These are phyloP conservation scores for Triticum urartu DNA, from an alignment of 176 grass and related monocot genomes.

Conservation along the genomic window DNA sequence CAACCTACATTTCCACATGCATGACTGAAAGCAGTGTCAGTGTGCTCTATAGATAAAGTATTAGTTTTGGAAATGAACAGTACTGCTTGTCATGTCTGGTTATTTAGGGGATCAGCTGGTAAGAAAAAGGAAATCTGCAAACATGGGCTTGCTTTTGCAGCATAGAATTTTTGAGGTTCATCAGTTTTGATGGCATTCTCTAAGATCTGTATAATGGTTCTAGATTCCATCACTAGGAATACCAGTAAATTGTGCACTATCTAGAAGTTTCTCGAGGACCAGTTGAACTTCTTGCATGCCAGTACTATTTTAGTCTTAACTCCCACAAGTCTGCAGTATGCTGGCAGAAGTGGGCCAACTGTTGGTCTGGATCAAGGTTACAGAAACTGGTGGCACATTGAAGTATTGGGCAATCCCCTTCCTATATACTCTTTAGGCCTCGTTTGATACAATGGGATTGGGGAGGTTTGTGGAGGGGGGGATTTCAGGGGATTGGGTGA, in stretches of 20 bases:
- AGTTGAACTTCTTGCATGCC: neutral
- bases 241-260: no score
- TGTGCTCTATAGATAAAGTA: constrained; percentile 24
- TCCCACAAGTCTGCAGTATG: neutral
- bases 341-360: neutral
- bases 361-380: neutral
- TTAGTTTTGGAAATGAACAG: neutral
- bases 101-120: neutral
- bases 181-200: no score
- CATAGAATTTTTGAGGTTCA: no score
- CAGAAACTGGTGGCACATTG: neutral
- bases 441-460: no score
- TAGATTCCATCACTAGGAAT: no score
- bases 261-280: neutral
- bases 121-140: no score
- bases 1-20: neutral
- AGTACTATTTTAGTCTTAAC: neutral
- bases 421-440: neutral
- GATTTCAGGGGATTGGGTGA: no score
- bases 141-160: no score
- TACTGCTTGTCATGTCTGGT: constrained; percentile 11
- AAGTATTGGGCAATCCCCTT: neutral
- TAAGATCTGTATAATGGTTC: no score
- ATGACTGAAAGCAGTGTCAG: neutral
- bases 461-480: no score